These are phyloP conservation scores for Hypericum perforatum DNA, from an alignment of 345 rosid species.

Conservation along the genomic window DNA sequence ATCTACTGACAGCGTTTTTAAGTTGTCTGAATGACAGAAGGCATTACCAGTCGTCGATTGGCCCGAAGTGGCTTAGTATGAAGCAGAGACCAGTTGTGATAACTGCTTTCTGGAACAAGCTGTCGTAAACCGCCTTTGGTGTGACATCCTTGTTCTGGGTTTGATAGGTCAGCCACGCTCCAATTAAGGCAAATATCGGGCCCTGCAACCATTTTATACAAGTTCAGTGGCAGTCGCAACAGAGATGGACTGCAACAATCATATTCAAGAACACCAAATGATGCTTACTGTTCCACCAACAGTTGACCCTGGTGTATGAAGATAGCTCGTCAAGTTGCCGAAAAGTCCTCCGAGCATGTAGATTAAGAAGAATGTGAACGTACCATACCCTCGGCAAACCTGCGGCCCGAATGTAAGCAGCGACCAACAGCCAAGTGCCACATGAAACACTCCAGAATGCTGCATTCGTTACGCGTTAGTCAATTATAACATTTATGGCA, in stretches of 20 bases:
- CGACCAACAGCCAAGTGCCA: constrained; percentile 75
- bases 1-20: neutral
- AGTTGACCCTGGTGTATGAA: constrained; percentile 67
- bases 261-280: constrained; percentile 3
- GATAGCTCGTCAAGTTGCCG: constrained; percentile 80
- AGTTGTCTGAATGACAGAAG: neutral
- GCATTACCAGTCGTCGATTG: constrained; percentile 71
- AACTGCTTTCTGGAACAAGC: constrained; percentile 64
- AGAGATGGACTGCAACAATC: neutral
- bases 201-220: constrained; percentile 38
- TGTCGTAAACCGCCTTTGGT: constrained; percentile 38
- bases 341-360: constrained; percentile 82
- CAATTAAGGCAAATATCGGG: constrained; percentile 70
- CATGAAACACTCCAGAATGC: constrained; percentile 72
- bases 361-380: constrained; percentile 61
- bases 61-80: constrained; percentile 67
- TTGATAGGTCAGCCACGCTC: constrained; percentile 82
- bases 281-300: constrained; percentile 83
- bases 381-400: constrained; percentile 65
- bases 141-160: constrained; percentile 46
- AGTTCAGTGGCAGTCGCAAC: neutral
- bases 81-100: constrained; percentile 50
- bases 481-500: too few relatives aligned
- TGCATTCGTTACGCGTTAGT: constrained; percentile 20
- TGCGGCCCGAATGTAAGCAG: constrained; percentile 70